A percentile compares a stretch with the other conserved stretches of the same genome.
Conservation (phyloP, 345 rosid genomes). For the Arabidopsis arenosa region DNA sequence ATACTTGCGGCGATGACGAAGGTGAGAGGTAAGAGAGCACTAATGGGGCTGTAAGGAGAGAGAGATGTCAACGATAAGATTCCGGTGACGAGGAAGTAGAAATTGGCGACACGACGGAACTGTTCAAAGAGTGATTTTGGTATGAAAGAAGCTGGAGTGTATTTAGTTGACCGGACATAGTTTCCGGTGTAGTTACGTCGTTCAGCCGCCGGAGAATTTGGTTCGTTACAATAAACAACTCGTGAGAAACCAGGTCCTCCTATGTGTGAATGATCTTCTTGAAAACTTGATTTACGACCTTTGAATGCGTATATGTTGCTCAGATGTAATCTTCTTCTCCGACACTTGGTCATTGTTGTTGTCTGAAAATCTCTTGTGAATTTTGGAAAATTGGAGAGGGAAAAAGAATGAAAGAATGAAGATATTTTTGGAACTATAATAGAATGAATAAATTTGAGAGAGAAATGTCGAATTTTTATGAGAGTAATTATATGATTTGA, state of each 20-base stretch:
- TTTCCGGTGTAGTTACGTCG: slow-evolving; percentile 57
- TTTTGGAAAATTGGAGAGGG: neutral
- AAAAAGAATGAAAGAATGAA: slow-evolving; percentile 25
- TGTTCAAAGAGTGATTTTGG: slow-evolving; percentile 92
- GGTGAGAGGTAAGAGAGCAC: slow-evolving; percentile 83
- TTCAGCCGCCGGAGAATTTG: slow-evolving; percentile 63
- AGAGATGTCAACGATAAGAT: slow-evolving; percentile 75
- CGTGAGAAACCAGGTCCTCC: slow-evolving; percentile 98
- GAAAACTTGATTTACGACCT: slow-evolving; percentile 67
- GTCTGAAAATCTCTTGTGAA: slow-evolving; percentile 16
- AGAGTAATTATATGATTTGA: slow-evolving; percentile 18
- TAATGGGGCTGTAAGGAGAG: slow-evolving; percentile 79
- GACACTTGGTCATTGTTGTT: slow-evolving; percentile 50
- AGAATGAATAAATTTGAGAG: neutral
- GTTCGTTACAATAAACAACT: slow-evolving; percentile 79
- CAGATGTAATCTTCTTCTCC: slow-evolving; percentile 65
- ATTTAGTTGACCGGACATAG: slow-evolving; percentile 85
- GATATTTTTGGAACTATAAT: neutral
- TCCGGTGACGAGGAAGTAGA: slow-evolving; percentile 84
- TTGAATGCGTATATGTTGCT: slow-evolving; percentile 70
- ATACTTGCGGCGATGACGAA: slow-evolving; percentile 82
- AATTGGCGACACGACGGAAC: slow-evolving; percentile 91
- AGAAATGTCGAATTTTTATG: neutral
- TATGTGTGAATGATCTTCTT: slow-evolving; percentile 73
- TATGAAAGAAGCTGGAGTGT: slow-evolving; percentile 72